Evolutionary conservation across 768 basidiomycete genomes (phyloP).

Genomic region (Podaxis sp.): DNA sequence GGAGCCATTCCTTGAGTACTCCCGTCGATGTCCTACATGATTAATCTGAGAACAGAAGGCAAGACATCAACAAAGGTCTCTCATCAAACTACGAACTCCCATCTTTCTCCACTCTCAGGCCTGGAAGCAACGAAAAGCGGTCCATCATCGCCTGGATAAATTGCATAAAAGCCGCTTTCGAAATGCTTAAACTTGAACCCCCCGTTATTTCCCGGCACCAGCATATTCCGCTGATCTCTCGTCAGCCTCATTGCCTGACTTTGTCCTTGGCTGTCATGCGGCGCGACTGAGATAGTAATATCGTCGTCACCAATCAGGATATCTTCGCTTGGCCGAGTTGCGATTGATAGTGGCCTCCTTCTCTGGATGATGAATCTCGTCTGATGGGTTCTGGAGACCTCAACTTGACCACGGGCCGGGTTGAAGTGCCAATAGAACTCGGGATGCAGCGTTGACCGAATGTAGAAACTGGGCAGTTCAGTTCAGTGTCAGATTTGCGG

Average conservation of each 20-base stretch:
- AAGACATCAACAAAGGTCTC: neutral
- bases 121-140: neutral
- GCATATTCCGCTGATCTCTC: neutral
- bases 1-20: no score
- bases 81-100: neutral
- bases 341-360: neutral
- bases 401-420: neutral
- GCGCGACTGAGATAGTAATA: neutral
- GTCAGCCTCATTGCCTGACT: neutral
- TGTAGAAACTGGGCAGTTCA: neutral
- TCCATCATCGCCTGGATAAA: neutral
- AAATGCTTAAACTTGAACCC: neutral
- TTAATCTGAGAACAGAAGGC: no score
- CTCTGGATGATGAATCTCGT: neutral
- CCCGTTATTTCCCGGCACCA: neutral
- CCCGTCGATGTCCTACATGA: no score
- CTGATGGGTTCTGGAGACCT: neutral
- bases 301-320: neutral
- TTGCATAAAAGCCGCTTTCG: neutral
- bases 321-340: neutral
- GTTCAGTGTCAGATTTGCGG: neutral
- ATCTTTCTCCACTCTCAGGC: neutral
- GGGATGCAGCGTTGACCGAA: neutral
- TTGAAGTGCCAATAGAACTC: neutral
- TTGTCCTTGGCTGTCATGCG: neutral